Percentiles rank a stretch among this genome's conserved stretches.
Evolutionary conservation across 139 green algal species (phyloP).

Genomic region (Trebouxia sp.): DNA sequence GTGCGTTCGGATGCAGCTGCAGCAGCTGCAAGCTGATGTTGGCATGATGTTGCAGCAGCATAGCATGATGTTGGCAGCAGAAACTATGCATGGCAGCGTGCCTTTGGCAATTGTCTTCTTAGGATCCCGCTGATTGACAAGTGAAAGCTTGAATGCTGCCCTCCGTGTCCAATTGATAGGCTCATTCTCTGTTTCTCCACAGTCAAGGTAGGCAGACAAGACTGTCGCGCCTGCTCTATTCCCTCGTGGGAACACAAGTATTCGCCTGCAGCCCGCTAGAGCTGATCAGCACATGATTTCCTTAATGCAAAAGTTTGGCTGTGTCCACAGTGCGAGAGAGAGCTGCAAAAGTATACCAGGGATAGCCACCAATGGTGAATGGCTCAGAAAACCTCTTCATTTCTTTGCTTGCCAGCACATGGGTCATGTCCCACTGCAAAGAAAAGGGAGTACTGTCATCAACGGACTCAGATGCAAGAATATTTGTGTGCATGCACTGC

Average conservation of each 20-base stretch:
- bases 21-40: not conserved
- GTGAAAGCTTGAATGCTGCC: constrained; percentile 78
- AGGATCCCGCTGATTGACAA: constrained; percentile 73
- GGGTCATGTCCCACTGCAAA: not conserved
- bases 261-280: constrained; percentile 76
- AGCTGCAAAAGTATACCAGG: constrained; percentile 60
- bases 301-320: too few relatives aligned
- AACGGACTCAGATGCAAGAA: too few relatives aligned
- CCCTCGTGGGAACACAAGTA: constrained; percentile 76
- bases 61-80: constrained; percentile 73
- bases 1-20: not conserved
- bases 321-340: not conserved
- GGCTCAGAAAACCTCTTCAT: constrained; percentile 60
- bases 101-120: constrained; percentile 63
- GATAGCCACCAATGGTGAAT: constrained; percentile 79
- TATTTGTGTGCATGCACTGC: too few relatives aligned
- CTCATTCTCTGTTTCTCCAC: constrained; percentile 60
- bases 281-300: too few relatives aligned
- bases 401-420: not conserved
- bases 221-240: constrained; percentile 42
- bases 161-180: constrained; percentile 59
- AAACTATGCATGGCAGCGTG: constrained; percentile 48
- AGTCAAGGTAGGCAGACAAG: constrained; percentile 78
- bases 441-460: too few relatives aligned
- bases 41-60: too few relatives aligned